Evolutionary conservation across 306 rosid species (phyloP).

Genomic region (Malus sylvestris): DNA sequence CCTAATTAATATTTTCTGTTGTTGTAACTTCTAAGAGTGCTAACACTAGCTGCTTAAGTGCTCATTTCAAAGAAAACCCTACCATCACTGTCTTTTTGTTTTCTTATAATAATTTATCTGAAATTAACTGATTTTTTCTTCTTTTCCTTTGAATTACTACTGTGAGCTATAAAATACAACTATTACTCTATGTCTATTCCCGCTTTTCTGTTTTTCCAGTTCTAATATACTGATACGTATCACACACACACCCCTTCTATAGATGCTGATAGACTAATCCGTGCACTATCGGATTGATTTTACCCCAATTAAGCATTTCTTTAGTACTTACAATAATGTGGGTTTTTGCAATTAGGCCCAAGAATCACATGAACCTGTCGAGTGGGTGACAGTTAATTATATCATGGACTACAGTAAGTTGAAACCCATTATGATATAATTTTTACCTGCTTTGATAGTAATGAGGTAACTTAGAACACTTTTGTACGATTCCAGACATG

Average conservation of each 20-base stretch:
- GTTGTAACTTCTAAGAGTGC: not conserved
- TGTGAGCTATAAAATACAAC: not conserved
- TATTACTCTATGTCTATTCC: not conserved
- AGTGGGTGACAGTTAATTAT: conserved; percentile 2
- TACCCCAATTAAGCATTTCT: conserved; percentile 20
- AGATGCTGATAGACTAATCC: not conserved
- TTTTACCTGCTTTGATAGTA: not conserved
- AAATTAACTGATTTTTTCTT: not conserved
- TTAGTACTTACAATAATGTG: conserved; percentile 11
- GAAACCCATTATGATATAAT: not conserved
- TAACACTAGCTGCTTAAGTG: not conserved
- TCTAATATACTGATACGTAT: not conserved
- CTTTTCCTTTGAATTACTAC: no score
- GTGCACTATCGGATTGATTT: conserved; percentile 5
- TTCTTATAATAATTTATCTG: not conserved
- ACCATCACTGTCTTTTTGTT: not conserved
- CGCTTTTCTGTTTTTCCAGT: not conserved
- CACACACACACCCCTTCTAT: not conserved
- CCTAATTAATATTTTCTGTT: not conserved
- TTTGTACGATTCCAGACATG: not conserved
- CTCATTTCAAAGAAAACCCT: not conserved
- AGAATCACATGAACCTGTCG: conserved; percentile 24
- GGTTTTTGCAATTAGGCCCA: conserved; percentile 19
- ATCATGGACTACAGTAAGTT: not conserved
- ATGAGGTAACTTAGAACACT: not conserved